Conservation (phyloP, 306 rosid species). For the Pterocarpus macrocarpus region DNA sequence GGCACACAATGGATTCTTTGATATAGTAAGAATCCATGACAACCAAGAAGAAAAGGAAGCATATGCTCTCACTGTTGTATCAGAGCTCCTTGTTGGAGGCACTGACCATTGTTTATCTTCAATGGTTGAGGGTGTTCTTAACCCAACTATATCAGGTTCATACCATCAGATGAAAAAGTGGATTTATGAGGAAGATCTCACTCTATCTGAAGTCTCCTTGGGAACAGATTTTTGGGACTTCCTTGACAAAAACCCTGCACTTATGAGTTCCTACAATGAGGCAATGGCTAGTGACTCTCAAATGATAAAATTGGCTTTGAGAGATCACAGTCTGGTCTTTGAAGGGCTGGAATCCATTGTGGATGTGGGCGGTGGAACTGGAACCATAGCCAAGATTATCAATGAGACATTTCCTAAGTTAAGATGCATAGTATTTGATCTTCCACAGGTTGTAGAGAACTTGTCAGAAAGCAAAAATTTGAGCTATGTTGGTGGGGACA, state of each 20-base stretch:
- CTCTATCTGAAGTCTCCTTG: neutral
- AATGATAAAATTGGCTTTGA: constrained; percentile 48
- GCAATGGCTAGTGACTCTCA: constrained; percentile 56
- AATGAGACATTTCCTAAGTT: constrained; percentile 2
- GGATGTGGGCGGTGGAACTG: constrained; percentile 42
- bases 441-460: constrained; percentile 8
- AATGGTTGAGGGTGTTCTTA: neutral
- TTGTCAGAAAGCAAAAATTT: neutral
- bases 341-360: constrained; percentile 49
- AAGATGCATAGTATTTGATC: constrained; percentile 32
- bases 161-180: neutral
- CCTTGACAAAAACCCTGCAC: neutral
- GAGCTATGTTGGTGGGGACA: constrained; percentile 25
- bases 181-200: neutral
- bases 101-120: neutral
- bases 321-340: constrained; percentile 46
- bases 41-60: constrained; percentile 42
- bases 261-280: constrained; percentile 22
- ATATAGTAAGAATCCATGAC: neutral
- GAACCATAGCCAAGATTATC: neutral
- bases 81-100: constrained; percentile 25
- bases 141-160: neutral
- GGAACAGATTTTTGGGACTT: constrained; percentile 37
- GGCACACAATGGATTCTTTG: constrained; percentile 46
- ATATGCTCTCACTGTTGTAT: constrained; percentile 45